Evolutionary conservation across 192 early-diverging fungal species (phyloP).

Genomic region (Podila epicladia): DNA sequence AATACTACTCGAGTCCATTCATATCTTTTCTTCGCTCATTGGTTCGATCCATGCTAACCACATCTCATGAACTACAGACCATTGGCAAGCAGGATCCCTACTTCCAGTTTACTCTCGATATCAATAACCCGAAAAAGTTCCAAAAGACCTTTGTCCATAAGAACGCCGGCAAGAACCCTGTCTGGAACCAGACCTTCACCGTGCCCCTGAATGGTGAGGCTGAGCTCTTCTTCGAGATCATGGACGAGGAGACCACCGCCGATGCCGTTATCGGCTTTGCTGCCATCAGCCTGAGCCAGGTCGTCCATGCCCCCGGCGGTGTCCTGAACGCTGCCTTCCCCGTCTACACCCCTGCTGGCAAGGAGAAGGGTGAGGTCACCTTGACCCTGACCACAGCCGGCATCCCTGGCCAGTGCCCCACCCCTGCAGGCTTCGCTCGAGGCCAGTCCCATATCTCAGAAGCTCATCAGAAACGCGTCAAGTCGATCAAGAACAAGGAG

Average conservation of each 20-base stretch:
- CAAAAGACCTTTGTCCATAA: slow-evolving; percentile 62
- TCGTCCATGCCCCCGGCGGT: slow-evolving; percentile 54
- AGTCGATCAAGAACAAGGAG: slow-evolving; percentile 53
- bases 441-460: slow-evolving; percentile 45
- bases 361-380: slow-evolving; percentile 52
- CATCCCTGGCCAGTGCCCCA: slow-evolving; percentile 49
- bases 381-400: slow-evolving; percentile 52
- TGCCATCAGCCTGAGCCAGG: slow-evolving; percentile 59
- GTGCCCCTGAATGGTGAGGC: slow-evolving; percentile 54
- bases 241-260: slow-evolving; percentile 56
- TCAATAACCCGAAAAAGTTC: slow-evolving; percentile 53
- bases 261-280: slow-evolving; percentile 59
- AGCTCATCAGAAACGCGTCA: slow-evolving; percentile 51
- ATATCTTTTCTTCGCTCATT: too few species aligned
- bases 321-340: slow-evolving; percentile 55
- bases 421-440: background rate
- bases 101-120: slow-evolving; percentile 56
- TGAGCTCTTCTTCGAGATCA: slow-evolving; percentile 57
- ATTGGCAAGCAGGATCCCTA: slow-evolving; percentile 64
- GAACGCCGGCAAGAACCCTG: slow-evolving; percentile 56
- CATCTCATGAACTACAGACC: background rate
- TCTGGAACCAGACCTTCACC: slow-evolving; percentile 61
- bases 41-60: too few species aligned
- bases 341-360: slow-evolving; percentile 52
- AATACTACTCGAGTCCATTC: background rate